A percentile compares a stretch with the other conserved stretches of the same genome.
phyloP scores from a whole-genome alignment of 768 basidiomycete species.

The Mycena vulgaris region DNA sequence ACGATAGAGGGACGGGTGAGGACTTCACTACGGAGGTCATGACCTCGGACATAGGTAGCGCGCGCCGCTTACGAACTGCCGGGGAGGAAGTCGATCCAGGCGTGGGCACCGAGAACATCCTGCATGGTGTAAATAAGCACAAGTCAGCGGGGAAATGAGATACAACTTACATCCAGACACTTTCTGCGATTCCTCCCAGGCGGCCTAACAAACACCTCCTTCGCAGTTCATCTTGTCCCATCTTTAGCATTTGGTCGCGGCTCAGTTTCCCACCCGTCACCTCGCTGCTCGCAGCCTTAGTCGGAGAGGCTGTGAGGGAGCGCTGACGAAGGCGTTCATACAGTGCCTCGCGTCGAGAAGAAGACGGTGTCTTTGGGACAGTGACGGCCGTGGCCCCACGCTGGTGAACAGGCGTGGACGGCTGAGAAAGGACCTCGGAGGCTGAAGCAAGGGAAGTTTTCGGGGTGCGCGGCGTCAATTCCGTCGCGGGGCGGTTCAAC shows the following conservation, averaged over 20 bases:
- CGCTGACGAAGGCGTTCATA: slow-evolving; percentile 86
- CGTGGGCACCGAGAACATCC: slow-evolving; percentile 81
- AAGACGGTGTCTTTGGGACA: slow-evolving; percentile 77
- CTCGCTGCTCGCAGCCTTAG: slow-evolving; percentile 65
- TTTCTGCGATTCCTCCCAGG: slow-evolving; percentile 86
- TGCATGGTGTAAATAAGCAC: slow-evolving; percentile 43
- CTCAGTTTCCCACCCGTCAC: slow-evolving; percentile 64
- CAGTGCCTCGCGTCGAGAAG: slow-evolving; percentile 83
- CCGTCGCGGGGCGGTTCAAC: slow-evolving; percentile 55
- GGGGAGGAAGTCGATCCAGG: slow-evolving; percentile 66
- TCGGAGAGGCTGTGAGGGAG: slow-evolving; percentile 78
- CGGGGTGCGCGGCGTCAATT: slow-evolving; percentile 65
- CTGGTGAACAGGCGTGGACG: slow-evolving; percentile 79
- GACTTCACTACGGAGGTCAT: slow-evolving; percentile 82
- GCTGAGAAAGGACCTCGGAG: slow-evolving; percentile 56
- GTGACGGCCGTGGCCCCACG: slow-evolving; percentile 68
- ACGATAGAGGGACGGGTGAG: slow-evolving; percentile 84
- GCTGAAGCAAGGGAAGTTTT: slow-evolving; percentile 52
- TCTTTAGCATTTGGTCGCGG: slow-evolving; percentile 77
- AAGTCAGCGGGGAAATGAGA: slow-evolving; percentile 8
- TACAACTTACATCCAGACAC: slow-evolving; percentile 83
- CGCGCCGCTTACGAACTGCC: slow-evolving; percentile 77
- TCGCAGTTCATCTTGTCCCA: slow-evolving; percentile 85
- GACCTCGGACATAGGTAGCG: slow-evolving; percentile 78
- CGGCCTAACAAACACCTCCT: slow-evolving; percentile 84